These are phyloP conservation scores for Colletotrichum endophyticum DNA, from an alignment of 2,329 filamentous ascomycete genomes.

Conservation along the genomic window DNA sequence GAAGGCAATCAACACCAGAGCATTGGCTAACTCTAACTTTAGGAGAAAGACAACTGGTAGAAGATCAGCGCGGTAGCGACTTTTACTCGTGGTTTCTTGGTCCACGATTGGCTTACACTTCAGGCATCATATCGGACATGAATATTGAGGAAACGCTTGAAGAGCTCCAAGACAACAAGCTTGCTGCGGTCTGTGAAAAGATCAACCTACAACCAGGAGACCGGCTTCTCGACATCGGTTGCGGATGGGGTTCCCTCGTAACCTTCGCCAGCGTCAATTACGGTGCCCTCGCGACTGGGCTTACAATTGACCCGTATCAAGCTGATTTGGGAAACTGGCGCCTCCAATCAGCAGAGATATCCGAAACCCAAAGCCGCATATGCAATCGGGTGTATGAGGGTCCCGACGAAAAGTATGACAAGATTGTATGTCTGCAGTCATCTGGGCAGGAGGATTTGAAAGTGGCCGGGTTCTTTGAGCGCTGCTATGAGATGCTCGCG, in stretches of 20 bases:
- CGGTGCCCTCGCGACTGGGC: conserved; percentile 76
- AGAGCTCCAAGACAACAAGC: conserved; percentile 89
- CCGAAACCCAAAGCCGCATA: conserved; percentile 81
- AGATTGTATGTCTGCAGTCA: conserved; percentile 90
- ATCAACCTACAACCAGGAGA: conserved; percentile 78
- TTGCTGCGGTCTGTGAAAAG: conserved; percentile 87
- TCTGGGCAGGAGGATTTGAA: conserved; percentile 97
- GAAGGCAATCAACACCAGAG: neutral
- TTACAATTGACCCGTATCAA: conserved; percentile 88
- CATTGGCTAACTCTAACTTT: neutral
- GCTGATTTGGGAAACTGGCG: conserved; percentile 88
- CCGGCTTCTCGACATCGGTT: conserved; percentile 82
- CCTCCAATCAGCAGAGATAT: conserved; percentile 73
- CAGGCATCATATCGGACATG: conserved; percentile 82
- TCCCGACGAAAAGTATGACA: conserved; percentile 55
- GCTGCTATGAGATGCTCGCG: conserved; percentile 89
- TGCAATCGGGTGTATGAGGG: conserved; percentile 82
- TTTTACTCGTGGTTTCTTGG: conserved; percentile 94
- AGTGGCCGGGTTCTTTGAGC: conserved; percentile 46
- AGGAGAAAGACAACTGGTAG: neutral
- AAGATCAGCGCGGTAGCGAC: conserved; percentile 72
- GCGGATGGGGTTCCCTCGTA: conserved; percentile 88
- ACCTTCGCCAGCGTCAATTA: conserved; percentile 86
- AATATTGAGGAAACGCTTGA: conserved; percentile 82
- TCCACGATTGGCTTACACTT: conserved; percentile 92